Conservation (phyloP, 2,329 filamentous ascomycete species). For the Colletotrichum sp. region DNA sequence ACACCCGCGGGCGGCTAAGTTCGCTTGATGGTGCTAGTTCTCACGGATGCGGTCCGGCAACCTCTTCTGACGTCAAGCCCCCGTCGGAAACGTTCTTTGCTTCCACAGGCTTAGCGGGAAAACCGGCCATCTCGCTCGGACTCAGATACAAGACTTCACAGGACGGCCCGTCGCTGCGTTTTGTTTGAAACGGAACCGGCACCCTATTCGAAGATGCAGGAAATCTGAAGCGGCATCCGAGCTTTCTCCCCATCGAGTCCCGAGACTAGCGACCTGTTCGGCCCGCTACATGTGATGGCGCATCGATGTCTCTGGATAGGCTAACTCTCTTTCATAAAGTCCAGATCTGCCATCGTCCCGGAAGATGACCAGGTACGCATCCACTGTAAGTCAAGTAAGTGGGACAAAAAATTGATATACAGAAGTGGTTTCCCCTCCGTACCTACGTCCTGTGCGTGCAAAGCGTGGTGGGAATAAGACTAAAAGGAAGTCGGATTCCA, state of each 20-base stretch:
- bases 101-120: slow-evolving; percentile 2
- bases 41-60: background rate
- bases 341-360: background rate
- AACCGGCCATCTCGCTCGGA: background rate
- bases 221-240: background rate
- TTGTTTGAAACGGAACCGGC: slow-evolving; percentile 3
- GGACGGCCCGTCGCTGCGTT: background rate
- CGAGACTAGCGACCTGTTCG: background rate
- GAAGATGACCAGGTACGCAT: background rate
- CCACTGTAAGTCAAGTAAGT: background rate
- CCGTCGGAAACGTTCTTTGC: background rate
- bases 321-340: background rate
- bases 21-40: background rate
- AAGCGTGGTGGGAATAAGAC: background rate
- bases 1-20: background rate
- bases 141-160: background rate
- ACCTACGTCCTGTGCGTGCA: background rate
- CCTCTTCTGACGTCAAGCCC: background rate
- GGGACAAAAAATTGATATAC: background rate
- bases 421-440: background rate
- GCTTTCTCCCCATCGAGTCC: background rate
- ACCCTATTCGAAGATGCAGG: background rate
- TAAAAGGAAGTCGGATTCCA: background rate
- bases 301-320: background rate
- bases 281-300: background rate